A percentile compares a stretch with the other conserved stretches of the same genome.
phyloP scores from a whole-genome alignment of 2,329 filamentous ascomycete species.

The Colletotrichum graminicola region DNA sequence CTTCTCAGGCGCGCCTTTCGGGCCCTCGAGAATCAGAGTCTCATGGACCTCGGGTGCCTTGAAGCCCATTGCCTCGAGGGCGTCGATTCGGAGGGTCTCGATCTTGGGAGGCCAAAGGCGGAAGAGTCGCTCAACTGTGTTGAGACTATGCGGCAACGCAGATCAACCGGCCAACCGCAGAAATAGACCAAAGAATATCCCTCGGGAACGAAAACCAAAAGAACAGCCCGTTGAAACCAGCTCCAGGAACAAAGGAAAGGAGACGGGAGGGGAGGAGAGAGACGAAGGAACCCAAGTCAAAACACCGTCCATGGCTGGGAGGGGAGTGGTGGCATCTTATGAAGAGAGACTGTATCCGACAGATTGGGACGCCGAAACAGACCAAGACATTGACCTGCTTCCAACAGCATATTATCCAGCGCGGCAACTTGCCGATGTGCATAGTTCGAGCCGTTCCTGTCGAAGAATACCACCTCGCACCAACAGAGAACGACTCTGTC shows the following conservation, averaged over 20 bases:
- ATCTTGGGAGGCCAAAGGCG: neutral
- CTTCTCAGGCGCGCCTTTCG: neutral
- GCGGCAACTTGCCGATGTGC: slow-evolving; percentile 37
- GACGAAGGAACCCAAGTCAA: slow-evolving; percentile 1
- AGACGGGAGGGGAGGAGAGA: neutral
- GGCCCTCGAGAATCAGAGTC: neutral
- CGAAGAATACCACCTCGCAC: slow-evolving; percentile 27
- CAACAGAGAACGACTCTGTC: slow-evolving; percentile 25
- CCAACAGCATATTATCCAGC: slow-evolving; percentile 32
- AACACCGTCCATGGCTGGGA: neutral
- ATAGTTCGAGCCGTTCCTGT: slow-evolving; percentile 25
- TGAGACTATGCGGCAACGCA: neutral
- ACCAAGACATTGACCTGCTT: slow-evolving; percentile 12
- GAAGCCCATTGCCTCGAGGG: slow-evolving; percentile 9
- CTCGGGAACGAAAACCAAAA: neutral
- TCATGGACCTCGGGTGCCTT: slow-evolving; percentile 4
- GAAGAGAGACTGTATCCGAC: neutral
- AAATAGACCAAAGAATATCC: neutral
- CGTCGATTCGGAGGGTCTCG: neutral
- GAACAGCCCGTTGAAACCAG: slow-evolving; percentile 1
- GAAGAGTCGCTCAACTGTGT: neutral
- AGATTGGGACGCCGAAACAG: slow-evolving; percentile 26
- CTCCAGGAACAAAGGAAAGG: slow-evolving; percentile 12
- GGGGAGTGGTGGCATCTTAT: slow-evolving; percentile 10
- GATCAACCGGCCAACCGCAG: neutral